These are phyloP conservation scores for Royoungia palumana DNA, from an alignment of 768 basidiomycete genomes.

Conservation along the genomic window DNA sequence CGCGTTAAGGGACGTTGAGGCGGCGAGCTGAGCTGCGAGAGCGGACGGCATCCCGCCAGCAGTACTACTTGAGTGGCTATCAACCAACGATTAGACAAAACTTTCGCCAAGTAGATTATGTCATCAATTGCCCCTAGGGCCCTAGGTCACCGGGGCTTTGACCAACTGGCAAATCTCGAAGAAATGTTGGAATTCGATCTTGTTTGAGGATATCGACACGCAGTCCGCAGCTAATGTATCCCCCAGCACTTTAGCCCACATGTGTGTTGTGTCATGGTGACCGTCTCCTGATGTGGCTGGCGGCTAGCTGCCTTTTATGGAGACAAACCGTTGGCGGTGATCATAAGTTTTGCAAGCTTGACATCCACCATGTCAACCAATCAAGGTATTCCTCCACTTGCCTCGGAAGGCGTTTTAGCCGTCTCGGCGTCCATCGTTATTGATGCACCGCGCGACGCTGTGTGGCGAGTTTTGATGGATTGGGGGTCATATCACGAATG, in stretches of 20 bases:
- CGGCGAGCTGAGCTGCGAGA: slow-evolving; percentile 78
- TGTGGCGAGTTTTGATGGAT: slow-evolving; percentile 61
- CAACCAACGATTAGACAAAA: background rate
- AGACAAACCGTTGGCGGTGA: too few species aligned
- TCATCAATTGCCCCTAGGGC: slow-evolving; percentile 4
- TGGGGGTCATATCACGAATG: slow-evolving; percentile 62
- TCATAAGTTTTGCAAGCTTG: too few species aligned
- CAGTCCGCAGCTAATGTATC: too few species aligned
- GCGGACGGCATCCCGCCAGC: slow-evolving; percentile 60
- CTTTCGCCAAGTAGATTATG: background rate
- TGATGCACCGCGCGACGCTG: slow-evolving; percentile 56
- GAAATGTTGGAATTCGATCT: too few species aligned
- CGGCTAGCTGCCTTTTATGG: too few species aligned
- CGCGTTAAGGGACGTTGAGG: slow-evolving; percentile 76
- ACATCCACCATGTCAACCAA: too few species aligned
- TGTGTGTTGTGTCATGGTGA: too few species aligned
- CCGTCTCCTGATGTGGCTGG: too few species aligned
- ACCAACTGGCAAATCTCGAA: background rate
- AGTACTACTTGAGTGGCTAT: too few species aligned
- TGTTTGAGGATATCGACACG: too few species aligned
- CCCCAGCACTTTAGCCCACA: too few species aligned
- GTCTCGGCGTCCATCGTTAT: slow-evolving; percentile 48
- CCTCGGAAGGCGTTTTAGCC: slow-evolving; percentile 44
- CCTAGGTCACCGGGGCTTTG: background rate
- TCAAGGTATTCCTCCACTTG: slow-evolving; percentile 37